phyloP scores from a whole-genome alignment of 768 basidiomycete genomes.

The Grammothele lineata region DNA sequence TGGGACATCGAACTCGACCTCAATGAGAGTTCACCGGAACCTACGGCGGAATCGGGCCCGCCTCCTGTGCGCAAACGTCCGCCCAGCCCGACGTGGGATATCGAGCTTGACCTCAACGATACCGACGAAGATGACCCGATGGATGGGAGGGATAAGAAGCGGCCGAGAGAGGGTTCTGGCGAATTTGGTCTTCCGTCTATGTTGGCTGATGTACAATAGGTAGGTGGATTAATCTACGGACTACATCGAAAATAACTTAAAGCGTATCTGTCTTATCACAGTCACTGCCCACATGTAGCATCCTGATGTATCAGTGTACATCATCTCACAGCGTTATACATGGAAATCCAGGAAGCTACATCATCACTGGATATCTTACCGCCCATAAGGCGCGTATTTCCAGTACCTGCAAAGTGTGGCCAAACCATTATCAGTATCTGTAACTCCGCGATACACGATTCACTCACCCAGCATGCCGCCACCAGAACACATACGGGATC shows the following conservation, averaged over 20 bases:
- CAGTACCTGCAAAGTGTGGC: no score
- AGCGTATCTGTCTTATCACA: no score
- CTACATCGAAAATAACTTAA: no score
- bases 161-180: conserved; percentile 11
- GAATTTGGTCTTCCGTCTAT: conserved; percentile 14
- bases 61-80: conserved; percentile 16
- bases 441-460: no score
- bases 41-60: conserved; percentile 12
- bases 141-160: not conserved
- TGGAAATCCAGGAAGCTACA: no score
- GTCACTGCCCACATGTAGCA: no score
- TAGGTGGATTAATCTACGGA: no score
- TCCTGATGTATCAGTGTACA: no score
- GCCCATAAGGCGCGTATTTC: no score
- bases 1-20: conserved; percentile 75
- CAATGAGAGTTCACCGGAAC: conserved; percentile 22
- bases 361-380: no score
- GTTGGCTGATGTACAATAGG: conserved; percentile 3
- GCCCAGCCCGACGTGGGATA: conserved; percentile 33
- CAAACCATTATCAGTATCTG: no score
- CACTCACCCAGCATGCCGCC: conserved; percentile 32
- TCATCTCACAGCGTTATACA: no score
- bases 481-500: conserved; percentile 33
- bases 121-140: conserved; percentile 4
- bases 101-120: conserved; percentile 42